phyloP scores from a whole-genome alignment of 495 filamentous ascomycete genomes.

The Penicillium turbatum region DNA sequence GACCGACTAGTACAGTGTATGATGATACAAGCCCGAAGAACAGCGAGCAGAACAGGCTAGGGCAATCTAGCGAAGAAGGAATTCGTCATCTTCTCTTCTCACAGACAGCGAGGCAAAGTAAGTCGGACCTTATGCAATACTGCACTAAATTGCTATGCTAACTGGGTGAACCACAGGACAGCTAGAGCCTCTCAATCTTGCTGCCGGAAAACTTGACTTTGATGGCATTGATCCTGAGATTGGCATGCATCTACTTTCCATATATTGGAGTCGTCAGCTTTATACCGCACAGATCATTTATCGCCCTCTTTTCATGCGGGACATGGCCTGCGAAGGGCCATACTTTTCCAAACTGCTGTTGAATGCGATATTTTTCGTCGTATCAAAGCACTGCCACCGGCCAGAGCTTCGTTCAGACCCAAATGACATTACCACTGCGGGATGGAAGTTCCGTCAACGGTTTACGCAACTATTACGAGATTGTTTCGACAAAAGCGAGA shows the following conservation, averaged over 20 bases:
- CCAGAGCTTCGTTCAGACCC: conserved; percentile 32
- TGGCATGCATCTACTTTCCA: conserved; percentile 36
- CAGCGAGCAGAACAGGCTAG: conserved; percentile 6
- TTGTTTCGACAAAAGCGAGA: conserved; percentile 38
- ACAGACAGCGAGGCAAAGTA: conserved; percentile 28
- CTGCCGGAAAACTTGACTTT: conserved; percentile 32
- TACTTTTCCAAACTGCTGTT: conserved; percentile 45
- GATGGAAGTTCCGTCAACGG: conserved; percentile 34
- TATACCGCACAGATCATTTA: conserved; percentile 33
- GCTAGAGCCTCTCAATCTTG: conserved; percentile 28
- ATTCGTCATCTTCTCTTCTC: conserved; percentile 24
- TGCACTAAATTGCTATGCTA: neutral
- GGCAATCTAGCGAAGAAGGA: conserved; percentile 16
- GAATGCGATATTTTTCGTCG: conserved; percentile 44
- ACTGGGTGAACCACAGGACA: conserved; percentile 17
- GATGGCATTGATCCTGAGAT: conserved; percentile 38
- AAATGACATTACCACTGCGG: conserved; percentile 32
- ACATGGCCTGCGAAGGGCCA: conserved; percentile 37
- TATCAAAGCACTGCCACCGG: conserved; percentile 34
- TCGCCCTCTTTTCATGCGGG: conserved; percentile 31
- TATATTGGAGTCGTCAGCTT: conserved; percentile 40
- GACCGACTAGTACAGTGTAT: conserved; percentile 30
- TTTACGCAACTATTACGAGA: conserved; percentile 36
- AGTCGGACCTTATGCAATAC: neutral
- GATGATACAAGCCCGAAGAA: conserved; percentile 21